Base-by-base conservation (phyloP, 371 early-diverging fungal species). In the Lichtheimia ornata region DNA sequence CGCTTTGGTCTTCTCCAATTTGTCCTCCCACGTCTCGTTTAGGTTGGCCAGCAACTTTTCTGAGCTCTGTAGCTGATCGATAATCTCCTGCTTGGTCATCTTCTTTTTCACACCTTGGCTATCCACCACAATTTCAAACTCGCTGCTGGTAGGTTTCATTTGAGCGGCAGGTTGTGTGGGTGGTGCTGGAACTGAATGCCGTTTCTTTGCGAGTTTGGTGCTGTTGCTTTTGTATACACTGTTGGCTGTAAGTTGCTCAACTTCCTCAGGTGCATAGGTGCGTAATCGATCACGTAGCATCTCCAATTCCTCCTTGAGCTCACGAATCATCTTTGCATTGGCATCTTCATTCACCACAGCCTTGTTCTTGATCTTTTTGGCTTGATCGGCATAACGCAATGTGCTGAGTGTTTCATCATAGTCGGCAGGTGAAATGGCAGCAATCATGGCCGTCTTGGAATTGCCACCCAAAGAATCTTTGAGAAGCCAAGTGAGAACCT, bases 391-490 rank as follows among this genome's bases (percentile, higher is more conserved):
- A 67, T 96, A 99, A 18, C 97, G 88, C 28, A 98, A 81, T 0
- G 99, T 99, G 62, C 94, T 93, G 15, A 98, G 81, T 0, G 97
- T 92, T 79, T 98, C 98, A 55, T 91, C 90, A 44, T 84, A 88
- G 58, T 90, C 88, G 0, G 92, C 88, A 0, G 91, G 91, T 35
- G 92, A 88, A 44, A 95, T 86, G 0, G 92, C 91, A 6, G 94
- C 95, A 58, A 97, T 87, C 88, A 97, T 97, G 59, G 95, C 87
- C 4, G 97, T 94, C 59, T 96, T 94, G 41, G 96, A 91, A 65
- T 96, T 94, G 56, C 96, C 97, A 56, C 95, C 95, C 7, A 97
- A 77, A 14, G 94, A 94, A 67, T 95, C 94, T 71, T 97, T 96
- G 11, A 99, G 72, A 0, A 99, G 81, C 91, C 97, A 92, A 0